A percentile compares a stretch with the other conserved stretches of the same genome.
Conservation (phyloP, 2,329 filamentous ascomycete species). For the Arthrobotrys musiformis region DNA sequence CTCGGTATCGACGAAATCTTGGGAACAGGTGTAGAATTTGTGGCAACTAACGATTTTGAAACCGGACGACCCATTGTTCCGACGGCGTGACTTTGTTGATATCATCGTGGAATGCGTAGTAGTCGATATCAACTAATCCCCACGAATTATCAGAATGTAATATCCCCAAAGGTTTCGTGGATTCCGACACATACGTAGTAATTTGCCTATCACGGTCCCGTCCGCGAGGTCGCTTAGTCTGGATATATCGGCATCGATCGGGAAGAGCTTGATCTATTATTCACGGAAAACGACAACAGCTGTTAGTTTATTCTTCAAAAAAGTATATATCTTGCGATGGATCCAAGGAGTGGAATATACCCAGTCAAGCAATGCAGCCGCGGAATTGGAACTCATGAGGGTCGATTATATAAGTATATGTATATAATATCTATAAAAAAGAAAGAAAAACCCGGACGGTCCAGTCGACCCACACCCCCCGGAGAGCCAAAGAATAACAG, state of each 20-base stretch:
- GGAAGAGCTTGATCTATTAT: slow-evolving; percentile 60
- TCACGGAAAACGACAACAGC: background rate
- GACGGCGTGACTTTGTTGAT: slow-evolving; percentile 55
- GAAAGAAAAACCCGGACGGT: background rate
- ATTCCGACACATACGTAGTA: slow-evolving; percentile 57
- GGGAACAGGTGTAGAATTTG: background rate
- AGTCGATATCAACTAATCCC: slow-evolving; percentile 59
- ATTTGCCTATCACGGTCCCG: slow-evolving; percentile 59
- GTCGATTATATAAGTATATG: background rate
- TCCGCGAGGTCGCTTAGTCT: slow-evolving; percentile 58
- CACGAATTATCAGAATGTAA: background rate
- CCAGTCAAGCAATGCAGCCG: slow-evolving; percentile 60
- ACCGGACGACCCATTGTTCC: slow-evolving; percentile 59
- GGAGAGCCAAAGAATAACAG: background rate
- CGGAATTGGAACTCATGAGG: slow-evolving; percentile 55
- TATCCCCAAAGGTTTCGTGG: background rate
- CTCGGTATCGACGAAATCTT: background rate
- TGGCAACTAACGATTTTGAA: slow-evolving; percentile 57
- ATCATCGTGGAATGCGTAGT: slow-evolving; percentile 58
- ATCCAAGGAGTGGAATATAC: slow-evolving; percentile 46
- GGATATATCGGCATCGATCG: slow-evolving; percentile 59
- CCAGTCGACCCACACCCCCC: background rate
- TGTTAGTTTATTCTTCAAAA: background rate
- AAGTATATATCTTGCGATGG: background rate
- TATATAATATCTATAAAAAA: background rate